Evolutionary conservation across 2,329 filamentous ascomycete genomes (phyloP).

Genomic region (Epichloe uncinata): DNA sequence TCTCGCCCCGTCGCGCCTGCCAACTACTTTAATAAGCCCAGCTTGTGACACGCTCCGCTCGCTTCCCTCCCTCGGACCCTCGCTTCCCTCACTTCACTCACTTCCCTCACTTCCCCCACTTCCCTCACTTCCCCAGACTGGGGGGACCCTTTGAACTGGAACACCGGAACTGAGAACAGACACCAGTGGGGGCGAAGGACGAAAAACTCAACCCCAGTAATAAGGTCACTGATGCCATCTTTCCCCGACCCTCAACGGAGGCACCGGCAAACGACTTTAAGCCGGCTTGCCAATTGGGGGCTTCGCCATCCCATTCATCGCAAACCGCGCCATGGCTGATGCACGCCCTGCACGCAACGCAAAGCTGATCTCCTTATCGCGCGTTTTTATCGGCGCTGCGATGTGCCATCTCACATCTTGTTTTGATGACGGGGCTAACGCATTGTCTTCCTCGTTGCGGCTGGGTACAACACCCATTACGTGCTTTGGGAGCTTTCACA

Average conservation of each 20-base stretch:
- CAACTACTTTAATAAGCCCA: not conserved
- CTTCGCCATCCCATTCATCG: not conserved
- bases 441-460: not conserved
- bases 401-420: not conserved
- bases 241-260: not conserved
- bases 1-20: constrained; percentile 1
- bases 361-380: constrained; percentile 1
- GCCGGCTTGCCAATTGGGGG: not conserved
- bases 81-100: not conserved
- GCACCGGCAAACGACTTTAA: not conserved
- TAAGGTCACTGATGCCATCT: not conserved
- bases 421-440: not conserved
- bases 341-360: not conserved
- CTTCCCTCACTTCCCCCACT: too few species aligned
- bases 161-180: not conserved
- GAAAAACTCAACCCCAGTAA: constrained; percentile 1
- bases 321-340: not conserved
- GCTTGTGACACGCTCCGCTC: not conserved
- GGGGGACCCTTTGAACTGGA: not conserved
- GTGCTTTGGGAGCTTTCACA: too few species aligned
- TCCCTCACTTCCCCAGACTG: not conserved
- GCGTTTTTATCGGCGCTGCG: constrained; percentile 1
- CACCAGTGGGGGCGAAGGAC: not conserved
- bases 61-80: not conserved
- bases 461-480: not conserved